Base-by-base conservation (phyloP, 192 early-diverging fungal genomes). In the Cetraspora pellucida region DNA sequence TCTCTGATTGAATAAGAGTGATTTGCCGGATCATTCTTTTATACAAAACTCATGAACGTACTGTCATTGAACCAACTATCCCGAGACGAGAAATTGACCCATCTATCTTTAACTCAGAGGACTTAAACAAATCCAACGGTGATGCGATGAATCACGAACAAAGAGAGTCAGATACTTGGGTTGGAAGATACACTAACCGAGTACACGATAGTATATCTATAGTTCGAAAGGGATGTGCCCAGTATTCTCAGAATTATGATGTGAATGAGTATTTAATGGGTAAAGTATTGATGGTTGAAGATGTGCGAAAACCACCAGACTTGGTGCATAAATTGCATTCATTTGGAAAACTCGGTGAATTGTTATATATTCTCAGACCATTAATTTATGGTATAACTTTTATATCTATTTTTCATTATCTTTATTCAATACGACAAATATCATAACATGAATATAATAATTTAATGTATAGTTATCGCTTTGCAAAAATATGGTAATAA, bases 321-420 rank as follows among this genome's bases (percentile, higher is more conserved):
- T 85, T 97, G 55, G 84, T 97, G 4, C 84, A 86, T 13, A 77
- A 63, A 17, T 79, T 93, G 77, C 75, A 72, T 17, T 77, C 85
- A n/a, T 43, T 87, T 28, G 88, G 90, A 2, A 68, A 84, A 16
- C 55, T 88, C 0, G 93, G 90, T 7, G 97, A 98, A 84, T 86
- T 89, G 30, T 73, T 95, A 75, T 95, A 90, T 82, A 91, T 96
- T 55, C 54, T 96, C 27, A 85, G 96, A 52, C 97, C 97, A 17
- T 73, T 98, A 2, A 78, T 95, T 28, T 97, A 97, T 84, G 93
- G 91, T 92, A 83, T 63, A 75, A 21, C n/a, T 21, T 10, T n/a
- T 3, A 2, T 65, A 43, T 43, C 0, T 44, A 21, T 23, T 45
- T 74, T 5, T 45, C 43, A 45, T 45, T 17, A 21, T 23, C 19